Evolutionary conservation across 306 rosid genomes (phyloP), one percentile per base, ranked within the genome.

Genomic region (Acacia acuminata): DNA sequence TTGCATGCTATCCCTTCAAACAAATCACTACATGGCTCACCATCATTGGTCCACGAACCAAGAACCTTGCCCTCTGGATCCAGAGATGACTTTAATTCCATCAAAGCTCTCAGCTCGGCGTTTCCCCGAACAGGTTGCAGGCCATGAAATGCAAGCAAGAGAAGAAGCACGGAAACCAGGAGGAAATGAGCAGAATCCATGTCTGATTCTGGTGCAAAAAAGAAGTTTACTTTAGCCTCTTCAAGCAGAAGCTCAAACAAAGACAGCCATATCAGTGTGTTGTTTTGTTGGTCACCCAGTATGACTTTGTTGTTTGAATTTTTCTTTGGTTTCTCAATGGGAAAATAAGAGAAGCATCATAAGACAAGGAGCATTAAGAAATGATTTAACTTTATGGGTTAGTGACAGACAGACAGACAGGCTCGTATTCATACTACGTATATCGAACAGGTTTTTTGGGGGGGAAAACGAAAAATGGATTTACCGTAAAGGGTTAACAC

Each of bases 1-100:
- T 96, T 96, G 84, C 99, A 96, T 6, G 87, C 94, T 64, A 96
- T 84, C 1, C 99, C 99, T 58, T 80, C 87, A 50, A 94, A 96
- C 4, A 68, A 87, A 19, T 94, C 98, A 71, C 94, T 70, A 63
- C 99, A 96, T 9, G 96, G 99, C 1, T 94, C 94, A 66, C 92
- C 94, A 36, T 88, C 89, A 60, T 82, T 75, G 68, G 80, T 90
- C 99, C 99, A 96, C 6, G 99, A 92, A n/a, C 82, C 64, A 78
- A 96, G 86, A 12, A 91, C 67, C 87, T 53, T 87, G 73, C 84
- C 90, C 64, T 90, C 92, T 6, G 98, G 98, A 90, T 96, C 99
- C 76, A 96, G 82, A 69, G 99, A 88, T 13, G 87, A 50, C 86
- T 94, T 96, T 86, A 96, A 51, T 77, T 85, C 88, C 97, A 94